phyloP scores from a whole-genome alignment of 1,284 basidiomycete species.

The Pseudozyma flocculosa region DNA sequence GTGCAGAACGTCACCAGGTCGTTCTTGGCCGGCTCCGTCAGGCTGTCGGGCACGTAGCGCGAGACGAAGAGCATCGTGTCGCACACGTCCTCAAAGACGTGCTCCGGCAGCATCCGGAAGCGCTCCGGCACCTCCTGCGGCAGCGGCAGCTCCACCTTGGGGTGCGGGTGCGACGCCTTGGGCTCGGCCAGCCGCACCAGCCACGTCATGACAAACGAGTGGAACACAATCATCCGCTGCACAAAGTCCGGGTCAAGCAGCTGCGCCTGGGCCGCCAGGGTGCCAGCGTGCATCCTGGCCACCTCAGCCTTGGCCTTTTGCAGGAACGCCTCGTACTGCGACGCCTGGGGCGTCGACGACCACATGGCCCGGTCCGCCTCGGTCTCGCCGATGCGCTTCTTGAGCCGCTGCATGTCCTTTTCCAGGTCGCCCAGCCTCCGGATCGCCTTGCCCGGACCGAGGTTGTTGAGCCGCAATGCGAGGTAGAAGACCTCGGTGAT shows the following conservation, averaged over 20 bases:
- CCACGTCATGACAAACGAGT: constrained; percentile 90
- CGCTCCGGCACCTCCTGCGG: constrained; percentile 78
- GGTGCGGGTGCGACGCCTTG: constrained; percentile 70
- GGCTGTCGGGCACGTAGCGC: constrained; percentile 75
- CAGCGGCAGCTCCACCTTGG: constrained; percentile 64
- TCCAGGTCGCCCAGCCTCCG: constrained; percentile 76
- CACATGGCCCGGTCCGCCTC: constrained; percentile 61
- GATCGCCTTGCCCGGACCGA: constrained; percentile 61
- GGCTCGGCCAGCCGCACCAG: constrained; percentile 90
- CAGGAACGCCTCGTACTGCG: constrained; percentile 55
- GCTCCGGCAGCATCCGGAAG: constrained; percentile 90
- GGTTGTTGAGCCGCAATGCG: constrained; percentile 37
- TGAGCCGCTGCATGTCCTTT: constrained; percentile 62
- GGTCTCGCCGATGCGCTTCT: constrained; percentile 75
- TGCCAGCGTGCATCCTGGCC: constrained; percentile 59
- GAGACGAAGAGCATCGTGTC: constrained; percentile 77
- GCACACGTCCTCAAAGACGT: constrained; percentile 88
- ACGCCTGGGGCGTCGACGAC: constrained; percentile 39
- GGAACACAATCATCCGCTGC: constrained; percentile 77
- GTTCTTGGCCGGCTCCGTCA: constrained; percentile 72
- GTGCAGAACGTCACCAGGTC: constrained; percentile 87
- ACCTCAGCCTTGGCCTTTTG: constrained; percentile 48
- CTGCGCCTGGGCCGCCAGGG: constrained; percentile 80
- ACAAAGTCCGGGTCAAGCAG: constrained; percentile 83
- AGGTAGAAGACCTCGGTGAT: constrained; percentile 95